A percentile compares a stretch with the other conserved stretches of the same genome.
phyloP scores from a whole-genome alignment of 2,329 filamentous ascomycete genomes.

The Fusarium ramigenum region DNA sequence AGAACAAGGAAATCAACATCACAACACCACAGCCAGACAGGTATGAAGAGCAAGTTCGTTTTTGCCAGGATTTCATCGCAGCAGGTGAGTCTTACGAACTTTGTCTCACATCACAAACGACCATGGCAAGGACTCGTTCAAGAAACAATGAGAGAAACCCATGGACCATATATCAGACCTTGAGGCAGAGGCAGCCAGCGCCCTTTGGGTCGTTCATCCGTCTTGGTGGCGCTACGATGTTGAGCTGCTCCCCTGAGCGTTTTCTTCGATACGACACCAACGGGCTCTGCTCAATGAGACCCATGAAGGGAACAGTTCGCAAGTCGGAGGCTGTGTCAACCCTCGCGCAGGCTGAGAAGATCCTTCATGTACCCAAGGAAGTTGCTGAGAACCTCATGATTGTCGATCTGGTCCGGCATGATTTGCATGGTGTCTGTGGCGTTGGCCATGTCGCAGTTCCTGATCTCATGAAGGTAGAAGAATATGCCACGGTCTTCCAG shows the following conservation, averaged over 20 bases:
- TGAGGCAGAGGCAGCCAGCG: constrained; percentile 78
- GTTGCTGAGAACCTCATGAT: constrained; percentile 98
- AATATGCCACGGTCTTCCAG: constrained; percentile 90
- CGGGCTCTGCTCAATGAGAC: constrained; percentile 80
- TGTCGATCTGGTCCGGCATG: constrained; percentile 93
- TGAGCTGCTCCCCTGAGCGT: constrained; percentile 88
- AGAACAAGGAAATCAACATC: constrained; percentile 40
- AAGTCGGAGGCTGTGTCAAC: constrained; percentile 74
- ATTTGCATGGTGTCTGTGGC: constrained; percentile 86
- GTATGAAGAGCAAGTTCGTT: constrained; percentile 74
- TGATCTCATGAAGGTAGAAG: constrained; percentile 85
- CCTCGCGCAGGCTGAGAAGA: constrained; percentile 73
- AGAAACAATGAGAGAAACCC: constrained; percentile 47
- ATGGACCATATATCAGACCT: constrained; percentile 77
- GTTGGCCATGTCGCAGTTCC: constrained; percentile 77
- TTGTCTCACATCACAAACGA: constrained; percentile 81
- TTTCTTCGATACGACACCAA: constrained; percentile 71
- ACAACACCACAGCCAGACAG: constrained; percentile 53
- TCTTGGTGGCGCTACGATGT: constrained; percentile 73
- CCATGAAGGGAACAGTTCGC: constrained; percentile 96
- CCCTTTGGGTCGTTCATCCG: constrained; percentile 86
- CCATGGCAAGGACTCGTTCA: constrained; percentile 57
- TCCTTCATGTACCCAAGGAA: constrained; percentile 86
- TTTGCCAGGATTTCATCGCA: constrained; percentile 76
- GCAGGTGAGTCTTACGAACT: constrained; percentile 87